These are phyloP conservation scores for Aspergillus udagawae DNA, from an alignment of 2,329 filamentous ascomycete species.

Conservation along the genomic window DNA sequence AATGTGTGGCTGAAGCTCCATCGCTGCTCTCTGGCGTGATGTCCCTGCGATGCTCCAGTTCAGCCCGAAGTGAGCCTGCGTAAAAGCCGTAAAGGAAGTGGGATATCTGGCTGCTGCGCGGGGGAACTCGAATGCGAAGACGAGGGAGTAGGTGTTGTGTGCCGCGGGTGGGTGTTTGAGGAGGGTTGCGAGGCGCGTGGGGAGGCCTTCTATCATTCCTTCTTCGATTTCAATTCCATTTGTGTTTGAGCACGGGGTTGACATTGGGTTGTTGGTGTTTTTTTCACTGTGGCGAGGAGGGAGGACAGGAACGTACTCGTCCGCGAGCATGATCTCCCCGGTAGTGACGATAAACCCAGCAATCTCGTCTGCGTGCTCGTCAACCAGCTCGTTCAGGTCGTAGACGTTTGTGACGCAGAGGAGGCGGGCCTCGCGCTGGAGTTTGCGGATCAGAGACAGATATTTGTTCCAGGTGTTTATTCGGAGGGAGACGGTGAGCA, in stretches of 20 bases:
- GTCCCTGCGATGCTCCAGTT: no score
- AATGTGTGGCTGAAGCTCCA: no score
- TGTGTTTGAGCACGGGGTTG: no score
- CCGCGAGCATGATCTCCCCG: slow-evolving; percentile 3
- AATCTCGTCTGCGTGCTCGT: slow-evolving; percentile 1
- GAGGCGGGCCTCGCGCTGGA: slow-evolving; percentile 6
- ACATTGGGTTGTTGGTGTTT: no score
- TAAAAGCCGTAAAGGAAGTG: slow-evolving; percentile 4
- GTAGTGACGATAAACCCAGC: slow-evolving; percentile 9
- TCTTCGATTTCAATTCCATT: no score
- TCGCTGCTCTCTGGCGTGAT: no score
- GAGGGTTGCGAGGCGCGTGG: background rate
- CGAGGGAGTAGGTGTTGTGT: background rate
- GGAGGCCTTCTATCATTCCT: background rate
- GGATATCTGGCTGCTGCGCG: slow-evolving; percentile 1
- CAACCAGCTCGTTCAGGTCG: slow-evolving; percentile 1
- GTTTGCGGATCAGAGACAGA: slow-evolving; percentile 1
- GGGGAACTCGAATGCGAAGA: slow-evolving; percentile 13
- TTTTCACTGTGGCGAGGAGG: no score
- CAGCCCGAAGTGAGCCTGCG: background rate
- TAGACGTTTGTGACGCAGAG: background rate
- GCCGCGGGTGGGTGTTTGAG: background rate
- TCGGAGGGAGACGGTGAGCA: background rate
- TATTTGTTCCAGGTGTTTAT: slow-evolving; percentile 1
- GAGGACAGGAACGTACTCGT: background rate